A percentile compares a stretch with the other conserved stretches of the same genome.
These are phyloP conservation scores for Gardenia jasminoides DNA, from an alignment of 257 asterid genomes.

Conservation along the genomic window DNA sequence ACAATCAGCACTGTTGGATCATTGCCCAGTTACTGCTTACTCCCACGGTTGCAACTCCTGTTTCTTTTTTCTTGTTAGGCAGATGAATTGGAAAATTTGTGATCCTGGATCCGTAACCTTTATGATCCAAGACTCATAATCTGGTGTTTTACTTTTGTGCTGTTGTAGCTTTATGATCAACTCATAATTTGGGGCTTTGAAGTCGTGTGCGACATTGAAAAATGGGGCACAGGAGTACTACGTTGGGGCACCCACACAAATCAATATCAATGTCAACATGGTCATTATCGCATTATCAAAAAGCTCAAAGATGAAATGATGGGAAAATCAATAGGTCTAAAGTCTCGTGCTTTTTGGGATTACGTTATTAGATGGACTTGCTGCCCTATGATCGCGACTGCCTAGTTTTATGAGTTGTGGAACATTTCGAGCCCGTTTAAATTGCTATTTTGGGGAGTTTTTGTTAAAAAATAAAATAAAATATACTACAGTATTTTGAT, in stretches of 20 bases:
- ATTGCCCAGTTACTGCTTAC: no score
- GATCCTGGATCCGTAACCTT: background rate
- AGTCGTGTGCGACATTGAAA: constrained; percentile 3
- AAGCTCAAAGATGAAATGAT: constrained; percentile 11
- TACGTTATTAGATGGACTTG: background rate
- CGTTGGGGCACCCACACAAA: background rate
- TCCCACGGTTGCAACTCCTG: no score
- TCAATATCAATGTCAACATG: constrained; percentile 18
- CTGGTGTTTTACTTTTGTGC: no score
- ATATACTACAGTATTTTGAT: no score
- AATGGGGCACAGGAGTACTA: background rate
- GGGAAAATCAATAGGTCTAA: background rate
- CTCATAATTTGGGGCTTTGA: background rate
- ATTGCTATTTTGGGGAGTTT: no score
- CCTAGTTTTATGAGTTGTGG: background rate
- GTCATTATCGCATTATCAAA: constrained; percentile 21
- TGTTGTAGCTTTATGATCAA: background rate
- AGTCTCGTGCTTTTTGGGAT: background rate
- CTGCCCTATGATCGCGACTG: background rate
- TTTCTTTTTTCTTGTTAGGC: background rate
- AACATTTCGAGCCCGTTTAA: no score
- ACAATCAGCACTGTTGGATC: no score
- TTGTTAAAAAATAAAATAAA: no score
- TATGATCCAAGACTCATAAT: no score
- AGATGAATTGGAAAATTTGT: background rate